Percentiles rank a stretch among this genome's conserved stretches.
Evolutionary conservation across 192 early-diverging fungal species (phyloP).

Genomic region (Glomus cerebriforme): DNA sequence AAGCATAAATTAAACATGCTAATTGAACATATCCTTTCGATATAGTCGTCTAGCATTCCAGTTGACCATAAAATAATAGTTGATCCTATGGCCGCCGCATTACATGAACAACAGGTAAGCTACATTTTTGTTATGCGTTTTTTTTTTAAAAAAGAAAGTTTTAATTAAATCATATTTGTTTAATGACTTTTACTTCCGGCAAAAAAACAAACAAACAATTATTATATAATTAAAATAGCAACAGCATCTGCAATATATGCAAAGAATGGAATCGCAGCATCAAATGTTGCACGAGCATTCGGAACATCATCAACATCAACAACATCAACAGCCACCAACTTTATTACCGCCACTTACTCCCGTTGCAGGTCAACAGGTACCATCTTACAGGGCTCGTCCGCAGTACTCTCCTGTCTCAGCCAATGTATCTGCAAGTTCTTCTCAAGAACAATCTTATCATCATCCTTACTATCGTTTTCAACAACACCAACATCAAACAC

Average conservation of each 20-base stretch:
- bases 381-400: not conserved
- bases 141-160: not conserved
- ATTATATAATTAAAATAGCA: too few relatives aligned
- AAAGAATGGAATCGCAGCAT: constrained; percentile 2
- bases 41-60: constrained; percentile 7
- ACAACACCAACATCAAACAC: constrained; percentile 6
- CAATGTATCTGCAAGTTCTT: not conserved
- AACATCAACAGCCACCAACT: constrained; percentile 7
- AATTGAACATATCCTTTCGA: not conserved
- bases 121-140: too few relatives aligned
- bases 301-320: constrained; percentile 11
- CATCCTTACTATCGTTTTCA: not conserved
- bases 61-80: constrained; percentile 17
- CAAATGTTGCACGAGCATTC: not conserved
- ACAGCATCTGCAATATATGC: constrained; percentile 12
- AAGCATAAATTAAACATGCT: not conserved
- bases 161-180: too few relatives aligned
- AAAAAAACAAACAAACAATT: not conserved
- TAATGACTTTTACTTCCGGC: too few relatives aligned
- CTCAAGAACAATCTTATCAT: not conserved
- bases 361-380: constrained; percentile 6
- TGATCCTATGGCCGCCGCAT: constrained; percentile 3
- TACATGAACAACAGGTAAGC: constrained; percentile 14
- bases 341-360: not conserved
- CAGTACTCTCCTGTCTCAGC: not conserved